Evolutionary conservation across 1,284 basidiomycete species (phyloP), one percentile per base, ranked within the genome.

Genomic region (Sparassis latifolia): DNA sequence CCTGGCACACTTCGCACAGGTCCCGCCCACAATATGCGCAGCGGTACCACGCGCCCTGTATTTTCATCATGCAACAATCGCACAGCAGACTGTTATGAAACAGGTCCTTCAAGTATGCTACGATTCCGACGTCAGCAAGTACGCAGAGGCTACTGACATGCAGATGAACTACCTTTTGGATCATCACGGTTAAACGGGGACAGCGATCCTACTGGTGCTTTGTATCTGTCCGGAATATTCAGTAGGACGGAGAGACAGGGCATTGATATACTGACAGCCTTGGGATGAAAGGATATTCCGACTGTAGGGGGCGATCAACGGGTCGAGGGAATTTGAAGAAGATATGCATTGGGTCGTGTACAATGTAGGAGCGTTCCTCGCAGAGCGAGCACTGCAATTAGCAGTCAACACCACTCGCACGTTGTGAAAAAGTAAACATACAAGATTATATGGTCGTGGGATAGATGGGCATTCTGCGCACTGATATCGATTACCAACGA

Each of bases 1-100:
- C 74, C 63, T 92, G 86, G 55, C 92, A 93, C 33, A 77, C 76
- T 49, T 83, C 80, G 67, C 92, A 94, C 20, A 93, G 72, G 65
- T 94, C 92, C 55, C 78, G 82, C 3, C 79, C 76, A 62, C 92
- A 96, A 63, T 92, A 91, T 2, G 82, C 90, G 62, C 92, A 96
- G 56, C 88, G 79, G 67, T 87, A 87, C 92, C 92, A 96, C 55
- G 81, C 79, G 5, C 92, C 92, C 29, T 75, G 69, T 53, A 95
- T 92, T 37, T 69, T 73, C 29, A 71, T 75, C 75, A 90, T 80
- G 63, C 89, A 90, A 45, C 80, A 76, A 66, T 92, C 89, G 57
- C 89, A 92, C 7, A 88, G 66, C 10, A 87, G 83, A 41, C 76
- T 74, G 4, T 70, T 63, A 66, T 95, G 91, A 44, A 78, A 64